These are phyloP conservation scores for Sphaceloma murrayae DNA, from an alignment of 2,329 filamentous ascomycete genomes.

Conservation along the genomic window DNA sequence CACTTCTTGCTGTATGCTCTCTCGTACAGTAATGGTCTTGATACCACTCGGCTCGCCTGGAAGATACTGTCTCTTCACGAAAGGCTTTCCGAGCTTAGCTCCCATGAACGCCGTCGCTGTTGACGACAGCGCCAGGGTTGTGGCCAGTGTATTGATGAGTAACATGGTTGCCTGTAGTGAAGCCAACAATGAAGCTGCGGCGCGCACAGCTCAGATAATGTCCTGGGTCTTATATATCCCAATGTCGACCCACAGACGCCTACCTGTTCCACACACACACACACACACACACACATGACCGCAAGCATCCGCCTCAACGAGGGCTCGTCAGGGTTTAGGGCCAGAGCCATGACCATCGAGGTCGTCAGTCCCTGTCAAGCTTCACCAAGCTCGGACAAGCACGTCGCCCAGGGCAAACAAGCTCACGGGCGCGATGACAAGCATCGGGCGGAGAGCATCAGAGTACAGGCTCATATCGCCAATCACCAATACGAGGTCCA, in stretches of 20 bases:
- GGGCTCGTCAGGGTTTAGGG: background rate
- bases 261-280: conserved; percentile 6
- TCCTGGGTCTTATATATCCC: too few relatives aligned
- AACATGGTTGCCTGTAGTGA: conserved; percentile 9
- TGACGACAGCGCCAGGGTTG: conserved; percentile 13
- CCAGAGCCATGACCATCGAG: conserved; percentile 4
- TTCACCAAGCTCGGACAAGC: conserved; percentile 15
- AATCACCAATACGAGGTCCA: too few relatives aligned
- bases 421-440: conserved; percentile 9
- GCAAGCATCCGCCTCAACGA: background rate
- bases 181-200: too few relatives aligned
- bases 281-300: background rate
- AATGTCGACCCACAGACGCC: too few relatives aligned
- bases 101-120: conserved; percentile 11
- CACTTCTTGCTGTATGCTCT: background rate
- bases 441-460: background rate
- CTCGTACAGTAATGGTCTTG: conserved; percentile 31
- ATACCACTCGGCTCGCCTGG: conserved; percentile 36
- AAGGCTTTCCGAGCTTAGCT: conserved; percentile 12
- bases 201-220: too few relatives aligned
- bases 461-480: background rate
- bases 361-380: conserved; percentile 23
- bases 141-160: conserved; percentile 4
- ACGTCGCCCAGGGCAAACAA: conserved; percentile 7
- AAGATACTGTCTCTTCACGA: conserved; percentile 22